These are phyloP conservation scores for Mortierella antarctica DNA, from an alignment of 192 early-diverging fungal genomes.

Conservation along the genomic window DNA sequence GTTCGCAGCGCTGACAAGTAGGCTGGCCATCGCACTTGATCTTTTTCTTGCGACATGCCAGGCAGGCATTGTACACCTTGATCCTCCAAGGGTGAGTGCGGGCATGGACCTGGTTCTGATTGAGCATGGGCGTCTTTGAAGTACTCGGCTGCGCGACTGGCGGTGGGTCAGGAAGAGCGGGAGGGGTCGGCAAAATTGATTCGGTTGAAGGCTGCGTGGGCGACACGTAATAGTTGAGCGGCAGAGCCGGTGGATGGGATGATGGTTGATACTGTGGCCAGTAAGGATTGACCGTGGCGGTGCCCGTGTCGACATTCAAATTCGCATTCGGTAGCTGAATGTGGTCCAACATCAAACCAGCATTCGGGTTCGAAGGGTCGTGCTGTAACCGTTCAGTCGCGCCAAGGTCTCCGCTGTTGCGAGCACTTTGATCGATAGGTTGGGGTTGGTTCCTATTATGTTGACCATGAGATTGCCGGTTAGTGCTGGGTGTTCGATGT, in stretches of 20 bases:
- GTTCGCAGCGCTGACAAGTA: conserved; percentile 48
- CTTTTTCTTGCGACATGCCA: conserved; percentile 55
- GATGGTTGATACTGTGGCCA: conserved; percentile 33
- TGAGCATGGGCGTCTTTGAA: conserved; percentile 2
- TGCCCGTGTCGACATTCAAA: not conserved
- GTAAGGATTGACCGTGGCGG: conserved; percentile 11
- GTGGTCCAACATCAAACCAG: not conserved
- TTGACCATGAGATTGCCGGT: conserved; percentile 21
- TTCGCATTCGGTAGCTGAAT: not conserved
- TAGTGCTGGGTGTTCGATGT: conserved; percentile 9
- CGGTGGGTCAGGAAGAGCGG: not conserved
- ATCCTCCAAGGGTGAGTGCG: conserved; percentile 54
- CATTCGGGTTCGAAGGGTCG: not conserved
- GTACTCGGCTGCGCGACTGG: conserved; percentile 1
- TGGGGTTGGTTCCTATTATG: conserved; percentile 14
- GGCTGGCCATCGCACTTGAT: conserved; percentile 58
- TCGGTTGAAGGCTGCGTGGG: conserved; percentile 4
- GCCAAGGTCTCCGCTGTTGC: too few species aligned
- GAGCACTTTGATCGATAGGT: not conserved
- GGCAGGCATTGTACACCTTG: conserved; percentile 57
- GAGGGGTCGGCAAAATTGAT: not conserved
- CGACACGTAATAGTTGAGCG: conserved; percentile 22
- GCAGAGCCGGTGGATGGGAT: conserved; percentile 6
- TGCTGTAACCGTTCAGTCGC: too few species aligned
- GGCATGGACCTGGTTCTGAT: conserved; percentile 50